Base-by-base conservation (phyloP, 495 filamentous ascomycete species). In the Penicillium dipodomyicola region DNA sequence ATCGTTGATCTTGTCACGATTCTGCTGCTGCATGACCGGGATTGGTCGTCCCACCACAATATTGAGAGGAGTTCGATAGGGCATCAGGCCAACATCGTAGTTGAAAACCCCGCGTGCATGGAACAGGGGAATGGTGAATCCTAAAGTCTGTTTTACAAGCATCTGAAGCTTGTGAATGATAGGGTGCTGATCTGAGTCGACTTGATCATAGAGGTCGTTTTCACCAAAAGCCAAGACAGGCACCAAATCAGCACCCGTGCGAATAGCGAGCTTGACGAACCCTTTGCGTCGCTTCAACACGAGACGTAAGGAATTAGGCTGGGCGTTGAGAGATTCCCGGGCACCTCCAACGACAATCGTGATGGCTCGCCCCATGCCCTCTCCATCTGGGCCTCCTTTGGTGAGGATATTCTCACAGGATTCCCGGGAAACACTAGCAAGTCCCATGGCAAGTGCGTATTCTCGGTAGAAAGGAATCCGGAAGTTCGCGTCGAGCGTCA, bases 321-420 rank as follows among this genome's bases (percentile, higher is more conserved):
- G 80, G 0, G 95, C 89, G 62, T 96, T 88, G 3, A 98, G 84
- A 2, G 89, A 92, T 73, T 98, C 94, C 2, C 89, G 83, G 12
- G 94, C 94, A 2, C 94, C 94, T 54, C 94, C 94, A 39, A 98
- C 78, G 27, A 97, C 94, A 52, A 98, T 96, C 9, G 94, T 97
- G 62, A 97, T 95, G 40, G 90, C 94, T 29, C 92, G 87, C 39
- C 94, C 94, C 88, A 91, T 95, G n/a, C 92, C 92, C 61, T 95
- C 84, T 57, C 82, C 81, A 65, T 96, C 88, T 4, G 71, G 64
- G 0, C 92, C 92, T 33, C 92, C 92, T 60, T 79, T 84, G 15
- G 77, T 87, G 7, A 98, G 83, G 14, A 96, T 72, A 60, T 96
- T 94, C 66, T 90, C 86, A 71, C 93, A 96, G 5, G 87, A 91